These are phyloP conservation scores for Aaosphaeria pasadenensis DNA, from an alignment of 2,329 filamentous ascomycete genomes.

Conservation along the genomic window DNA sequence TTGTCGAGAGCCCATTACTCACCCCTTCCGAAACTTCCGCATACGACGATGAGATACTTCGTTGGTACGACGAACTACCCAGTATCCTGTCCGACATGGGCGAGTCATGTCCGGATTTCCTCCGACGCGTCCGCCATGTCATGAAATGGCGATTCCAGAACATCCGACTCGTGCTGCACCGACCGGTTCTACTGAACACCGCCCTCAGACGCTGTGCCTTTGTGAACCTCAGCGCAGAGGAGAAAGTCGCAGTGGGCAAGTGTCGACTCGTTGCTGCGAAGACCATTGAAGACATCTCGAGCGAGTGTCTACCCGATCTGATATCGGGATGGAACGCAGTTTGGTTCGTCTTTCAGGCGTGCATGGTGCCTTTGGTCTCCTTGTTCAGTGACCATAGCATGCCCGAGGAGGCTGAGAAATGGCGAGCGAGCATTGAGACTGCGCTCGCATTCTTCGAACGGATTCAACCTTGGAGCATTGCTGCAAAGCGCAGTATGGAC, in stretches of 20 bases:
- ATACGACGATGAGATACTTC: conserved; percentile 66
- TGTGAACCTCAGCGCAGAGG: conserved; percentile 57
- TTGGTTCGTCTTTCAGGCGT: conserved; percentile 78
- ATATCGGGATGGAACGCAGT: conserved; percentile 80
- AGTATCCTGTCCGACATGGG: conserved; percentile 37
- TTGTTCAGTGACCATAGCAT: conserved; percentile 63
- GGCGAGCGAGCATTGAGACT: conserved; percentile 40
- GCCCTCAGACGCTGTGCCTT: conserved; percentile 54
- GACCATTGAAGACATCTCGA: conserved; percentile 69
- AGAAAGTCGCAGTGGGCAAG: conserved; percentile 64
- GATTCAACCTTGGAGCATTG: conserved; percentile 44
- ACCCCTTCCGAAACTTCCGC: conserved; percentile 63
- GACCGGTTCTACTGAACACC: conserved; percentile 66
- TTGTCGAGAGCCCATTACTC: conserved; percentile 67
- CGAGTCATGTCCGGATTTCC: conserved; percentile 68
- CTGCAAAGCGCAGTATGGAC: conserved; percentile 43
- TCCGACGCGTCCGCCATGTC: conserved; percentile 67
- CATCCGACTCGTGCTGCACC: conserved; percentile 71
- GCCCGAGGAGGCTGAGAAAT: conserved; percentile 39
- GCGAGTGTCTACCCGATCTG: conserved; percentile 68
- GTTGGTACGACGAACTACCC: conserved; percentile 71
- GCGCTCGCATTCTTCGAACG: conserved; percentile 43
- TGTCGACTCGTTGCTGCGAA: conserved; percentile 68
- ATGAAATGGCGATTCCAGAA: conserved; percentile 85
- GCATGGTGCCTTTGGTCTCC: conserved; percentile 73